Base-by-base conservation (phyloP, 306 rosid genomes). In the Begonia fuchsioides region DNA sequence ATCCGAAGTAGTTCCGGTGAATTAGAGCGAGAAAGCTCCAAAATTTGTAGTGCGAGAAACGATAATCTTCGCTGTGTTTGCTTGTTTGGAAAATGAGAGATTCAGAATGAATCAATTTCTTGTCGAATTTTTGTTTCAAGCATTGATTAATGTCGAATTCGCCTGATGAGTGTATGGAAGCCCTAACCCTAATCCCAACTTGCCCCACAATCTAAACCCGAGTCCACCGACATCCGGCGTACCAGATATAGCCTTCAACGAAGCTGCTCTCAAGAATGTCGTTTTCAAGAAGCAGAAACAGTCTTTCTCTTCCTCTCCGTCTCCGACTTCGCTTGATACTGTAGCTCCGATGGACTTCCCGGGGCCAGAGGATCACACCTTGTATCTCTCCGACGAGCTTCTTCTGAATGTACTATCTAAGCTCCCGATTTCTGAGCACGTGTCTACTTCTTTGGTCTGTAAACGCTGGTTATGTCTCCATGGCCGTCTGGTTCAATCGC, bases 391-490 rank as follows among this genome's bases (percentile, higher is more conserved):
- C 38, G 87, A 81, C 9, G 81, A 75, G 62, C 61, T 82, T 39
- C 86, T 90, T 26, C 82, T 90, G 51, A 52, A 48, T 2, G 69
- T 90, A 61, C 76, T 90, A 39, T 15, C 92, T 13, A 67, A 63
- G 59, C 66, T 74, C 20, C 87, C 81, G 0, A 67, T 44, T 56
- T 69, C 72, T 2, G 86, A 85, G 58, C 59, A 67, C 50, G 58
- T 61, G 58, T 39, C 61, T 2, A 79, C 73, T 19, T 77, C 78
- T 11, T 78, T 90, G 1, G 95, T 90, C 45, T 90, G 98, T 70
- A 85, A 82, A 62, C 83, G 98, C 5, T 90, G 98, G 98, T 60
- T 90, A 43, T 63, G 72, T 59, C 78, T 90, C 18, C 92, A 90
- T 46, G 95, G 93, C 16, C 74, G 98, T 0, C 71, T 90, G 9